phyloP scores from a whole-genome alignment of 306 rosid genomes.

The Gillenia trifoliata region DNA sequence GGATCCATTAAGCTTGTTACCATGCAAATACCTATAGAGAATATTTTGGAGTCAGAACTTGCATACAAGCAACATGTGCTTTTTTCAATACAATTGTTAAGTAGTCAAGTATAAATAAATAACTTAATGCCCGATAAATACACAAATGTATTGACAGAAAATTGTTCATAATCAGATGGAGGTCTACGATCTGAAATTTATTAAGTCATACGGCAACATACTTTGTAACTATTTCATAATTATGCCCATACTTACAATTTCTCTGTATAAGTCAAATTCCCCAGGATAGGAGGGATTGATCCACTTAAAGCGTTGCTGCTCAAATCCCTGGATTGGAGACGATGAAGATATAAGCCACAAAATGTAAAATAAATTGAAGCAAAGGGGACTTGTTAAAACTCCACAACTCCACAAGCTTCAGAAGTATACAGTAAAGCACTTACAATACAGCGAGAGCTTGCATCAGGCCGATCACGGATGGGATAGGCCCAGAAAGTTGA shows the following conservation, averaged over 20 bases:
- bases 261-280: constrained; percentile 86
- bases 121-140: not conserved
- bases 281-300: constrained; percentile 78
- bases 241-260: constrained; percentile 55
- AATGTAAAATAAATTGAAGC: not conserved
- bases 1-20: constrained; percentile 79
- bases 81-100: not conserved
- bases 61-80: not conserved
- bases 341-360: not conserved
- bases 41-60: constrained; percentile 4
- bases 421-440: constrained; percentile 29
- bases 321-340: constrained; percentile 59
- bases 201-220: not conserved
- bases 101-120: not conserved
- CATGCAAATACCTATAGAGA: constrained; percentile 81
- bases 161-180: not conserved
- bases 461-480: constrained; percentile 92
- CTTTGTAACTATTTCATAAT: not conserved
- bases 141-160: not conserved
- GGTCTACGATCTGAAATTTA: not conserved
- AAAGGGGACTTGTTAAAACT: not conserved
- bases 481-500: constrained; percentile 75
- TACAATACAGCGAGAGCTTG: constrained; percentile 99
- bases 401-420: not conserved
- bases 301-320: constrained; percentile 82